Evolutionary conservation across 2,329 filamentous ascomycete species (phyloP).

Genomic region (Aspergillus ibericus): DNA sequence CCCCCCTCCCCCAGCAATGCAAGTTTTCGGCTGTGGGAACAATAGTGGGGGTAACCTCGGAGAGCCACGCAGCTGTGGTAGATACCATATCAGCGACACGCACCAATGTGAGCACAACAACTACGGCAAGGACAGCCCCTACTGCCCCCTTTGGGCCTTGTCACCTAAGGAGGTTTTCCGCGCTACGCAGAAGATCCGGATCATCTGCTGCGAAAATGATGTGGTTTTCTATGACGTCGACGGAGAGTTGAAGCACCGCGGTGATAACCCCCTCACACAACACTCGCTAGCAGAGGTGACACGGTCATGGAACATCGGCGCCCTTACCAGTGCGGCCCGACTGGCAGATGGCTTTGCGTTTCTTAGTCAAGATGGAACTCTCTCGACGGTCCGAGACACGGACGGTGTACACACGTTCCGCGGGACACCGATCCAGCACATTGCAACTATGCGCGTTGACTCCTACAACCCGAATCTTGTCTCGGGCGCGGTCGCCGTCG

Average conservation of each 20-base stretch:
- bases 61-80: not conserved
- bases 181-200: not conserved
- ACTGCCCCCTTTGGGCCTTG: not conserved
- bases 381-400: not conserved
- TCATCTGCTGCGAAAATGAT: not conserved
- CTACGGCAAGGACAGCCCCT: not conserved
- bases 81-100: not conserved
- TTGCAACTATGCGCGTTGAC: not conserved
- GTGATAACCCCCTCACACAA: too few species aligned
- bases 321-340: not conserved
- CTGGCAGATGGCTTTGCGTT: not conserved
- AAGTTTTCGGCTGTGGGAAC: not conserved
- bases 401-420: not conserved
- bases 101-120: not conserved
- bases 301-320: not conserved
- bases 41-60: not conserved
- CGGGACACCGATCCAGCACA: not conserved
- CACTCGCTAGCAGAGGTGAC: not conserved
- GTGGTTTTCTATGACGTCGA: not conserved
- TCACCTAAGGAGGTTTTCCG: not conserved
- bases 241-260: not conserved
- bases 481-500: not conserved
- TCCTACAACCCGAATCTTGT: not conserved
- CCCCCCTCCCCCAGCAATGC: not conserved
- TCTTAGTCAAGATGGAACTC: not conserved